Evolutionary conservation across 2,329 filamentous ascomycete species (phyloP), one percentile per base, ranked within the genome.

Genomic region (Aspergillus flavus): DNA sequence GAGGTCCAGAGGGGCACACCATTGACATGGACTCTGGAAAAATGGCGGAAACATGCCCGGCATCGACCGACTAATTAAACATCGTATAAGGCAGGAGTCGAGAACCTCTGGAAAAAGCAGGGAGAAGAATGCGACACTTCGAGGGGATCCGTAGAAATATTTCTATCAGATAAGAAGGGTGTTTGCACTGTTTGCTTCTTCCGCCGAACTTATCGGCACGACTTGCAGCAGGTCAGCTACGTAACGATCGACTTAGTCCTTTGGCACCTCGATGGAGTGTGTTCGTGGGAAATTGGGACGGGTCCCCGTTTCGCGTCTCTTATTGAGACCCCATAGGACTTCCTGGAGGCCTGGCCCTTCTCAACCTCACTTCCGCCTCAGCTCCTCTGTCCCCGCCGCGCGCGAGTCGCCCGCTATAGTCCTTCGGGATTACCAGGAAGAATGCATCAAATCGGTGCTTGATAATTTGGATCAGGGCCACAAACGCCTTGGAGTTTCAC

Each of bases 401-500:
- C 69, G 59, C 61, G 62, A 68, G 50, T 48, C 64, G 45, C 68
- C 71, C 16, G 73, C 76, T 46, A 81, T 94, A 59, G 84, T 84
- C 61, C 87, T 96, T 48, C 90, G 93, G 68, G 84, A 91, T 69
- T 97, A 97, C 73, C 94, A 97, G 75, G 89, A 95, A 81, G 93
- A 97, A 83, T 96, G 92, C 73, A 96, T 97, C 64, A 87, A 91
- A 72, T 89, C 93, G 0, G 91, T 97, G 3, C 79, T 96, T 1
- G 79, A 84, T 1, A 87, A 93, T 61, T 76, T 96, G 0, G 76
- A 85, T 3, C 79, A 86, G 39, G 93, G 93, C 0, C 87, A 94
- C 68, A 93, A 91, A 72, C 86, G 94, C 7, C 80, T 97, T 1
- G 93, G 93, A 0, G 86, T 97, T 6, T 97, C 94, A 0, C 78